phyloP scores from a whole-genome alignment of 352 stramenopile genomes.

The Pythium vanterpoolii region DNA sequence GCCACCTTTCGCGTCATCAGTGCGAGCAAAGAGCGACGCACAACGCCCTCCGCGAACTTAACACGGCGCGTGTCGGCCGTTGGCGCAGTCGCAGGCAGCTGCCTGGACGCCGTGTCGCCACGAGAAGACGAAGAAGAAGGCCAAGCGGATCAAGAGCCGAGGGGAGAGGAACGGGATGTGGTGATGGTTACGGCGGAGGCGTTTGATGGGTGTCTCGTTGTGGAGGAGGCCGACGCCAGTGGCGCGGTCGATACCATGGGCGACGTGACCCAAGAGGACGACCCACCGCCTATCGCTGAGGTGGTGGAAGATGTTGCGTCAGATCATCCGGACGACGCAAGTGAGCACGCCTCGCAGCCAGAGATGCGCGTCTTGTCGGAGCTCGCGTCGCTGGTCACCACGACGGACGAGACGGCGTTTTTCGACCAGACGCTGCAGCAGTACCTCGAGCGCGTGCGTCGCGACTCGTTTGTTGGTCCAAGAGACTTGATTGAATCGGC shows the following conservation, averaged over 20 bases:
- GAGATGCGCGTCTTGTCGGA: not conserved
- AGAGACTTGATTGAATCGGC: not conserved
- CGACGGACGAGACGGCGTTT: slow-evolving; percentile 21
- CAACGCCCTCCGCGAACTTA: slow-evolving; percentile 4
- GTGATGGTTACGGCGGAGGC: not conserved
- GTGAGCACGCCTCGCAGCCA: not conserved
- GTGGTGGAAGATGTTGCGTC: not conserved
- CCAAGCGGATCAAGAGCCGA: not conserved
- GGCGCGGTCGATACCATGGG: not conserved
- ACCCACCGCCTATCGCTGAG: not conserved
- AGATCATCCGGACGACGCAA: not conserved
- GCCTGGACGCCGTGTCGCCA: not conserved
- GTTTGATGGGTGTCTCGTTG: not conserved
- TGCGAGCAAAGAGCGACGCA: slow-evolving; percentile 20
- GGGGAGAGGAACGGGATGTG: not conserved
- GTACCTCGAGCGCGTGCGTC: slow-evolving; percentile 22
- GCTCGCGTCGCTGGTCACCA: slow-evolving; percentile 9
- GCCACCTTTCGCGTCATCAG: slow-evolving; percentile 32
- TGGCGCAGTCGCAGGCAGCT: not conserved
- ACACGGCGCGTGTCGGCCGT: slow-evolving; percentile 13
- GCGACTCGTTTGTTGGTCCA: slow-evolving; percentile 10
- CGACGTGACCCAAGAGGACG: not conserved
- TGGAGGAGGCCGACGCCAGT: not conserved
- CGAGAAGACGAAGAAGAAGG: not conserved
- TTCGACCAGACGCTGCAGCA: slow-evolving; percentile 23